A percentile compares a stretch with the other conserved stretches of the same genome.
Conservation (phyloP, 2,329 filamentous ascomycete species). For the Canariomyces notabilis region DNA sequence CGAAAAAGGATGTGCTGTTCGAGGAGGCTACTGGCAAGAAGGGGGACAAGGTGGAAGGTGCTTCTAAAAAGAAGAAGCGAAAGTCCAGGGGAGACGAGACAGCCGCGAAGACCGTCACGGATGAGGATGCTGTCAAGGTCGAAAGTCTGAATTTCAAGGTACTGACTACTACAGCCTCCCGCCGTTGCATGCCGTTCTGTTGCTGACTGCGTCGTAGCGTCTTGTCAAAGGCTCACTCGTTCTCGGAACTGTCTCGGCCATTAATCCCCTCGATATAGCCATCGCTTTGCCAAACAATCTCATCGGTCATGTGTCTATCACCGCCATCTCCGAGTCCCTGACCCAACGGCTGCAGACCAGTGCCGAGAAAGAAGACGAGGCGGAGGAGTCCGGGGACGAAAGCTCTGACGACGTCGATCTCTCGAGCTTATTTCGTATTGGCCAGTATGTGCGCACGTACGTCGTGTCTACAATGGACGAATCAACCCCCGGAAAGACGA, state of each 20-base stretch:
- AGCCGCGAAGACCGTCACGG: conserved; percentile 49
- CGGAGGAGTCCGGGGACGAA: conserved; percentile 44
- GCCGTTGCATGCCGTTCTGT: background rate
- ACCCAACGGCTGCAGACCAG: conserved; percentile 71
- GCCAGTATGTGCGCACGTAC: conserved; percentile 82
- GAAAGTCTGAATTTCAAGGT: conserved; percentile 90
- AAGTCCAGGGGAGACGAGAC: conserved; percentile 49
- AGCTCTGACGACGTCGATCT: conserved; percentile 62
- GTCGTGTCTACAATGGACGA: conserved; percentile 75
- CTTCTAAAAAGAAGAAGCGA: conserved; percentile 48
- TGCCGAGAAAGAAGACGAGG: conserved; percentile 52
- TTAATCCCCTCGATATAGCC: conserved; percentile 73
- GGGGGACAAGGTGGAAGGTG: conserved; percentile 35
- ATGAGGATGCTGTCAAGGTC: conserved; percentile 61
- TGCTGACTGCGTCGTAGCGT: conserved; percentile 49
- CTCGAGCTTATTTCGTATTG: conserved; percentile 68
- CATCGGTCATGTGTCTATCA: conserved; percentile 81
- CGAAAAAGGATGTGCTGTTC: conserved; percentile 84
- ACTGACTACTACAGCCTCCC: conserved; percentile 26
- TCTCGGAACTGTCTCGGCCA: conserved; percentile 77
- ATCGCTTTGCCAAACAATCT: conserved; percentile 90
- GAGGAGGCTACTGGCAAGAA: conserved; percentile 61
- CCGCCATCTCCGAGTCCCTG: conserved; percentile 79
- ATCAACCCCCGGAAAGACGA: conserved; percentile 53
- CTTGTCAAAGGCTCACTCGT: conserved; percentile 81